Evolutionary conservation across 2,329 filamentous ascomycete genomes (phyloP), one percentile per base, ranked within the genome.

Genomic region (Talaromyces funiculosus): DNA sequence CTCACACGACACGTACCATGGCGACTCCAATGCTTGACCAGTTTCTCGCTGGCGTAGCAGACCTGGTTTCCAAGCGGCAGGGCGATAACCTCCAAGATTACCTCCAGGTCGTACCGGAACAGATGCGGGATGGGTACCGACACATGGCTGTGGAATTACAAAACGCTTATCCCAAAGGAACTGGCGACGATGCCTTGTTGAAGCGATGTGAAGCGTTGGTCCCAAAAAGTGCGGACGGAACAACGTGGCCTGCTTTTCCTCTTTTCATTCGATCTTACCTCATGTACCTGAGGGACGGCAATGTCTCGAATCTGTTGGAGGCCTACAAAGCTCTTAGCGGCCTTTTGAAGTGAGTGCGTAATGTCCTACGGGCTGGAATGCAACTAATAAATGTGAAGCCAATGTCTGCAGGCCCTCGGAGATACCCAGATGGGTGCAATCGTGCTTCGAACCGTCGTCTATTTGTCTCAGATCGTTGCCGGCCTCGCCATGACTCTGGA

Each of bases 401-500:
- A 92, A 67, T 94, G 89, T 67, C 89, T 91, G 26, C 89, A 89
- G 20, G 92, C 92, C 0, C 84, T 97, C 53, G 85, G 86, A 6
- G 88, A 96, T 68, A 86, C 88, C 1, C 87, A 86, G 12, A 87
- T 92, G 71, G 93, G 93, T 33, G 84, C 88, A 31, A 83, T 96
- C 68, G 85, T 97, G 67, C 84, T 97, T 42, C 87, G 90, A 43
- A 92, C 90, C 3, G 90, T 91, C 70, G 86, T 96, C 67, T 88
- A 89, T 31, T 84, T 96, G 57, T 93, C 90, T 33, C 86, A 89
- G 66, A 86, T 90, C 7, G 84, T 97, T 24, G 88, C 90, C 8
- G 87, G 88, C 65, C 82, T 97, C 60, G 92, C 92, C 26, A 90
- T 96, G 78, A 88, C 86, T 56, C 82, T 97, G 40, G 91, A 93